A percentile compares a stretch with the other conserved stretches of the same genome.
Conservation (phyloP, 140 eudicot species). For the Cichorium intybus region DNA sequence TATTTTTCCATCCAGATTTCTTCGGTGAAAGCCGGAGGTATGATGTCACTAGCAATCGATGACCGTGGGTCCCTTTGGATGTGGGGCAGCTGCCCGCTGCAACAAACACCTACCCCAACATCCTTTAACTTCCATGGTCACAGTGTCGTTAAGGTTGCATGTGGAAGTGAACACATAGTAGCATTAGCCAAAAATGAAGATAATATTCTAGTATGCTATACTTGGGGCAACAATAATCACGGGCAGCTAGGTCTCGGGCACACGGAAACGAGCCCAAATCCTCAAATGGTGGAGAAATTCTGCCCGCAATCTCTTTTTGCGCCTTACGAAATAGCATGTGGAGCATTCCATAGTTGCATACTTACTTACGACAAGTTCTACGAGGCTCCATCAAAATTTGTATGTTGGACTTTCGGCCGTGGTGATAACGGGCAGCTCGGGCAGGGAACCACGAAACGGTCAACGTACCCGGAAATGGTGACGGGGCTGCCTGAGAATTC, state of each 20-base stretch:
- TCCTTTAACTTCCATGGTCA: conserved; percentile 61
- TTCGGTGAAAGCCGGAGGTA: conserved; percentile 84
- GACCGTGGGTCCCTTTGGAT: conserved; percentile 68
- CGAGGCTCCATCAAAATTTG: neutral
- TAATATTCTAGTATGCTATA: conserved; percentile 59
- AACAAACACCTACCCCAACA: conserved; percentile 38
- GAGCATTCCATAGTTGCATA: conserved; percentile 33
- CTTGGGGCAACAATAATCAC: conserved; percentile 77
- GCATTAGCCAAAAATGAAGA: conserved; percentile 57
- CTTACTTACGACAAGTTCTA: conserved; percentile 29
- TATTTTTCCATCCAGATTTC: conserved; percentile 46
- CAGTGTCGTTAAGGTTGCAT: conserved; percentile 81
- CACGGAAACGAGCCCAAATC: conserved; percentile 48
- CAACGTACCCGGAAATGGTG: conserved; percentile 26
- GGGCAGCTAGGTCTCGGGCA: conserved; percentile 97
- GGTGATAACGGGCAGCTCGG: conserved; percentile 40
- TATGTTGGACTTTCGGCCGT: conserved; percentile 35
- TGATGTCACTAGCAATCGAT: conserved; percentile 90
- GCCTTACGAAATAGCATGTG: conserved; percentile 36
- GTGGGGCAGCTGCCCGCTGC: conserved; percentile 83
- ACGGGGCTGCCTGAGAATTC: conserved; percentile 19
- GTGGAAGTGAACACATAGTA: conserved; percentile 88
- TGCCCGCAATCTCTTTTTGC: conserved; percentile 15
- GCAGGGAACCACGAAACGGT: conserved; percentile 30
- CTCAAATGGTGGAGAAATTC: conserved; percentile 50